Base-by-base conservation (phyloP, 169 alveolate species). In the Plasmodium vivax region DNA sequence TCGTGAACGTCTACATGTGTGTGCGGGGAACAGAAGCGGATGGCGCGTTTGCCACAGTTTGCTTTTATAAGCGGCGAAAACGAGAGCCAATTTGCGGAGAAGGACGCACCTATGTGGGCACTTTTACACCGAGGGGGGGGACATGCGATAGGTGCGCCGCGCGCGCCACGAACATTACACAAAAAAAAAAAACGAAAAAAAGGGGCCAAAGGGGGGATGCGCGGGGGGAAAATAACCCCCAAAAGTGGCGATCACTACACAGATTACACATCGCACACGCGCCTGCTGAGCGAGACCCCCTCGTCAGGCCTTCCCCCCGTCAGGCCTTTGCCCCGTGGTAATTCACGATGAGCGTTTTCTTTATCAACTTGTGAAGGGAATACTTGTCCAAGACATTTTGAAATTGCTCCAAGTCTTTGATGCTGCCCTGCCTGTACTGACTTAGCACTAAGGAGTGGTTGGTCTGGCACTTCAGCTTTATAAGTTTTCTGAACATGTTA, bases 391-490 rank as follows among this genome's bases (percentile, higher is more conserved):
- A 68, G 36, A 88, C 41, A 38, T 51, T 80, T 62, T 81, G 87
- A 58, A 88, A 88, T 3, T n/a, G 43, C n/a, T 88, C 81, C 16
- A 88, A 88, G 51, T 88, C 73, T 73, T 88, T 88, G 14, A 88
- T 88, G 32, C 72, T 79, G 5, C 19, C 77, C 72, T 88, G 94
- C 41, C 73, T 88, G 68, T 88, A 88, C n/a, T 88, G 84, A 88
- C 58, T 68, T 23, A 88, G 68, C 12, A 38, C 83, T 41, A 88
- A 19, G 2, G 94, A 32, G 79, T 92, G 27, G 83, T 94, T 58
- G 72, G 95, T 54, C 90, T 92, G 74, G 92, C 96, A 91, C 84
- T 96, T 80, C 54, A 96, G 27, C 91, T 94, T 51, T 74, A 92
- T 72, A 92, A 84, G 83, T 94, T 96, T 83, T 95, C 97, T 96